phyloP scores from a whole-genome alignment of 345 rosid genomes.

The Hibiscus syriacus region DNA sequence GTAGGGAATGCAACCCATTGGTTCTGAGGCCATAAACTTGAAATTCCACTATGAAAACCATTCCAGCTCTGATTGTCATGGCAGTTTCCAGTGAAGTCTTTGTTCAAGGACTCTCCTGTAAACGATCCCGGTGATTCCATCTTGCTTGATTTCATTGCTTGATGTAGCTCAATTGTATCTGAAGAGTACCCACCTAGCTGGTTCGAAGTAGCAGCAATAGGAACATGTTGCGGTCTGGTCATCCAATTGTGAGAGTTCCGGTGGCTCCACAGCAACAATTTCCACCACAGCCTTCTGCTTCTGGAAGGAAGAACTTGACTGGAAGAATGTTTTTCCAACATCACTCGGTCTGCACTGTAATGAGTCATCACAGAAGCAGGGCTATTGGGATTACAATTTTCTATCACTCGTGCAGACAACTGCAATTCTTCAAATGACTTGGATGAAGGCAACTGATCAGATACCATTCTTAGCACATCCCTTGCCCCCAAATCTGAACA shows the following conservation, averaged over 20 bases:
- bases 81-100: not conserved
- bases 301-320: conserved; percentile 90
- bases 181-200: conserved; percentile 82
- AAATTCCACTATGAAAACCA: conserved; percentile 26
- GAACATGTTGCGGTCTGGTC: conserved; percentile 28
- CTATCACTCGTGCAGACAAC: conserved; percentile 13
- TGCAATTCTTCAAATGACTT: conserved; percentile 34
- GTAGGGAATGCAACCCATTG: conserved; percentile 79
- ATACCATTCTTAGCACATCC: conserved; percentile 30
- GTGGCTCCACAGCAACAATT: conserved; percentile 90
- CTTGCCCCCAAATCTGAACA: conserved; percentile 68
- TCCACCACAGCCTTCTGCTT: conserved; percentile 80
- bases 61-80: conserved; percentile 28
- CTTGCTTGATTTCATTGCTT: conserved; percentile 23
- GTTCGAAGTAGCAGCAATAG: conserved; percentile 22
- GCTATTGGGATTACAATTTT: conserved; percentile 21
- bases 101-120: conserved; percentile 34
- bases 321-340: conserved; percentile 85
- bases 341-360: conserved; percentile 77
- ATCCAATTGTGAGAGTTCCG: conserved; percentile 51
- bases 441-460: conserved; percentile 26
- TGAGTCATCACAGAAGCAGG: conserved; percentile 46
- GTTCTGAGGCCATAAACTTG: conserved; percentile 57
- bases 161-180: conserved; percentile 58
- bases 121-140: conserved; percentile 40